Conservation (phyloP, 352 stramenopile species). For the Pythium vanterpoolii region DNA sequence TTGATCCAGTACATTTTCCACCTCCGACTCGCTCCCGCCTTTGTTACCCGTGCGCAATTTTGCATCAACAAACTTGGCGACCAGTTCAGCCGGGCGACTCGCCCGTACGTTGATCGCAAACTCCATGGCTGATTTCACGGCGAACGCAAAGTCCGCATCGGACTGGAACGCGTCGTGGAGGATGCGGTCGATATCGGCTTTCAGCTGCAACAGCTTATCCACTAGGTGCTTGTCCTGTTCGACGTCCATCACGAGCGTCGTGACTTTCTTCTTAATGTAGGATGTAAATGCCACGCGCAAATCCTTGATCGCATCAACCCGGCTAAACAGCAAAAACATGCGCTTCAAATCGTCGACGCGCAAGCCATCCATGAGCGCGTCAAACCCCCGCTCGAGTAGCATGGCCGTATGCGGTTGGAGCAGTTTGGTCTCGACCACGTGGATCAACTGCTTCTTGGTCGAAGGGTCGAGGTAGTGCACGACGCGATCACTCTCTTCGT, state of each 20-base stretch:
- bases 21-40: constrained; percentile 79
- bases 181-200: constrained; percentile 78
- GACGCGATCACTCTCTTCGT: constrained; percentile 77
- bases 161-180: constrained; percentile 67
- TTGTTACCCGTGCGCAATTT: constrained; percentile 88
- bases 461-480: constrained; percentile 72
- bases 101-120: constrained; percentile 85
- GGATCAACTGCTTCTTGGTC: constrained; percentile 67
- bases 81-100: constrained; percentile 84
- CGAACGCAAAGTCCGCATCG: constrained; percentile 75
- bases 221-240: constrained; percentile 89
- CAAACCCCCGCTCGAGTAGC: constrained; percentile 86
- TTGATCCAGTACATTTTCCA: constrained; percentile 86
- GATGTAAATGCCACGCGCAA: constrained; percentile 62
- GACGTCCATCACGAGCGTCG: constrained; percentile 68
- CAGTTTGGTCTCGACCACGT: constrained; percentile 78
- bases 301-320: constrained; percentile 69
- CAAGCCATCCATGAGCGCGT: constrained; percentile 78
- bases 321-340: constrained; percentile 81
- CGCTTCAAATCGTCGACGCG: constrained; percentile 82
- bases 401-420: constrained; percentile 78
- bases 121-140: constrained; percentile 88
- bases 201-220: constrained; percentile 86
- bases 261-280: constrained; percentile 80
- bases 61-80: constrained; percentile 91